phyloP scores from a whole-genome alignment of 2,329 filamentous ascomycete genomes.

The Capronia americana region DNA sequence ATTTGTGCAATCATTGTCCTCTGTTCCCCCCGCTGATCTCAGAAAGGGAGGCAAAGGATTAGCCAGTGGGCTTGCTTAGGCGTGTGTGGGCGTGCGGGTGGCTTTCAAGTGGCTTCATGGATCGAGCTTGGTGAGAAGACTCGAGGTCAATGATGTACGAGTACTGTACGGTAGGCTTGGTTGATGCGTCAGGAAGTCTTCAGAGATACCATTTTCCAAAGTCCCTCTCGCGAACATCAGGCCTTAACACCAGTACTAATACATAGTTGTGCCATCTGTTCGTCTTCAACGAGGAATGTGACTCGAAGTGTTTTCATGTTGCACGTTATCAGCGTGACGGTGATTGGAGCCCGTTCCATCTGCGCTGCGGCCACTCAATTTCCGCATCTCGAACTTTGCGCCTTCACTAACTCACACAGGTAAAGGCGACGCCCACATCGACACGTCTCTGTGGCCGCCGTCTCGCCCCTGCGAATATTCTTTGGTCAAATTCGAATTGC shows the following conservation, averaged over 20 bases:
- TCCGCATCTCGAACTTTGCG: conserved; percentile 20
- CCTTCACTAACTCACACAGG: conserved; percentile 12
- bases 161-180: not conserved
- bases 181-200: not conserved
- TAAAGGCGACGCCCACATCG: conserved; percentile 3
- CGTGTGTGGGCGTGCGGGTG: conserved; percentile 8
- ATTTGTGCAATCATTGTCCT: conserved; percentile 3
- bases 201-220: not conserved
- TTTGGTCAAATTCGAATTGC: conserved; percentile 12
- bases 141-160: not conserved
- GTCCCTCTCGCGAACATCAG: not conserved
- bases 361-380: conserved; percentile 18
- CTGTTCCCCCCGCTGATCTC: conserved; percentile 10
- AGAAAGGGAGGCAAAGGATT: not conserved
- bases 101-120: conserved; percentile 5
- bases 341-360: conserved; percentile 7
- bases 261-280: not conserved
- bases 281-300: not conserved
- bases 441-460: conserved; percentile 16
- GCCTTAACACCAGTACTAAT: not conserved
- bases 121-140: not conserved
- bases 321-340: not conserved
- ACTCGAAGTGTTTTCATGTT: not conserved
- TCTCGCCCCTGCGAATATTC: conserved; percentile 10
- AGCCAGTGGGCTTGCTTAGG: conserved; percentile 1